These are phyloP conservation scores for Calonectria hawksworthii DNA, from an alignment of 2,329 filamentous ascomycete species.

Conservation along the genomic window DNA sequence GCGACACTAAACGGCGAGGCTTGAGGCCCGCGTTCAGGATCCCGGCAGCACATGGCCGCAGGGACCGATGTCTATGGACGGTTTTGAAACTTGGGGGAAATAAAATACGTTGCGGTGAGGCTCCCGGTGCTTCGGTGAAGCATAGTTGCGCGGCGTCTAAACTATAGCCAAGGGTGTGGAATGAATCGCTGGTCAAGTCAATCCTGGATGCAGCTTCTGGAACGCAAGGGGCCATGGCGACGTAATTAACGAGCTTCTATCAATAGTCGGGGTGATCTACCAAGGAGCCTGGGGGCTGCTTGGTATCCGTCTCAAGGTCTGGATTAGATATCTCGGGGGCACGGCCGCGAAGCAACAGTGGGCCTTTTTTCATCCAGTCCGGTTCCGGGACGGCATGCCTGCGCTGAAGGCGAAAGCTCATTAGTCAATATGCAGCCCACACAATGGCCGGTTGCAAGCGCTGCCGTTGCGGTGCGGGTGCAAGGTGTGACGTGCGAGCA, in stretches of 20 bases:
- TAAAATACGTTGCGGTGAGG: slow-evolving; percentile 29
- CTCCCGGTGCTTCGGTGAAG: slow-evolving; percentile 21
- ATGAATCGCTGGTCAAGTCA: slow-evolving; percentile 22
- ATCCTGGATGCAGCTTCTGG: background rate
- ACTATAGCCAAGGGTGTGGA: slow-evolving; percentile 22
- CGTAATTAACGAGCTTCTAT: background rate
- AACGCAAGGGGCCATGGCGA: slow-evolving; percentile 3
- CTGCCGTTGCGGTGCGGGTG: slow-evolving; percentile 7
- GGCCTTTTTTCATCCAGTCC: slow-evolving; percentile 39
- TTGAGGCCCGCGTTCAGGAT: slow-evolving; percentile 22
- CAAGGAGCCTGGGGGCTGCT: background rate
- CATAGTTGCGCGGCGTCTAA: slow-evolving; percentile 1
- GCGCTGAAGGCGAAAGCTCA: slow-evolving; percentile 36
- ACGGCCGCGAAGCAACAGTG: slow-evolving; percentile 28
- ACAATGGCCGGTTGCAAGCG: slow-evolving; percentile 30
- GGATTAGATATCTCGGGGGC: slow-evolving; percentile 30
- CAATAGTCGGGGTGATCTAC: slow-evolving; percentile 9
- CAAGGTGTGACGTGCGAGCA: slow-evolving; percentile 11
- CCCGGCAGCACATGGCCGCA: slow-evolving; percentile 41
- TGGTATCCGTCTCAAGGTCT: background rate
- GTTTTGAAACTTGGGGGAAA: slow-evolving; percentile 25
- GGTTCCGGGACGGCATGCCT: slow-evolving; percentile 42
- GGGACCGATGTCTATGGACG: slow-evolving; percentile 37
- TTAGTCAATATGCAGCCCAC: slow-evolving; percentile 39
- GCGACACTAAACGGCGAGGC: slow-evolving; percentile 27